Evolutionary conservation across 371 early-diverging fungal genomes (phyloP), one percentile per base, ranked within the genome.

Genomic region (Cokeromyces recurvatus): DNA sequence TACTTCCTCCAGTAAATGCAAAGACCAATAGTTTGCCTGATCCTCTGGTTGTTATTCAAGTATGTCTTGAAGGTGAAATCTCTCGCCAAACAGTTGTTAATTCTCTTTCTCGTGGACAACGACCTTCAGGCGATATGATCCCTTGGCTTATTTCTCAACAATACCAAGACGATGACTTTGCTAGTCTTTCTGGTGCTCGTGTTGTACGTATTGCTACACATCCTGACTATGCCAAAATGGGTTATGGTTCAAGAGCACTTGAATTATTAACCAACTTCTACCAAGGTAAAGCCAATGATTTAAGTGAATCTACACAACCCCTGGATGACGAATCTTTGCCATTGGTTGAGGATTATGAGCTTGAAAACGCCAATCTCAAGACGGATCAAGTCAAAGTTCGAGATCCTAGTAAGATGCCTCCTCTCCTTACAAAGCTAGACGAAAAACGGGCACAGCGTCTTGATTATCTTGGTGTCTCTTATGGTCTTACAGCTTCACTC

Each of bases 181-280:
- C 96, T 2, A 73, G 87, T 20, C 74, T 94, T 29, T 88, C 89
- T 1, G 99, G 99, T 27, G 93, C 97, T 12, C 87, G 99, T 49
- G 85, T 99, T n/a, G 98, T 99, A n/a, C 91, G 99, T 48, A 97
- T 99, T 53, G 99, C 99, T 24, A 96, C 99, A 1, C 98, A 98
- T 67, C 99, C 98, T 5, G 97, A 97, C 51, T 97, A 95, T 62
- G 78, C 86, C 39, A 82, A 89, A 55, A 99, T 97, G 99, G 99
- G 99, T 4, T 99, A 97, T 68, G 99, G 99, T 2, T 71, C 84
- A 16, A 79, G 91, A 15, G 92, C 96, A 6, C 64, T 99, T 23
- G 86, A 91, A 35, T 74, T 86, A 39, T 70, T 99, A 25, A 81
- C 84, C n/a, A 74, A 85, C 32, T 94, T 87, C 66, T 96, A 92